Conservation (phyloP, 108 stramenopile species). For the Cyclotella cryptica region DNA sequence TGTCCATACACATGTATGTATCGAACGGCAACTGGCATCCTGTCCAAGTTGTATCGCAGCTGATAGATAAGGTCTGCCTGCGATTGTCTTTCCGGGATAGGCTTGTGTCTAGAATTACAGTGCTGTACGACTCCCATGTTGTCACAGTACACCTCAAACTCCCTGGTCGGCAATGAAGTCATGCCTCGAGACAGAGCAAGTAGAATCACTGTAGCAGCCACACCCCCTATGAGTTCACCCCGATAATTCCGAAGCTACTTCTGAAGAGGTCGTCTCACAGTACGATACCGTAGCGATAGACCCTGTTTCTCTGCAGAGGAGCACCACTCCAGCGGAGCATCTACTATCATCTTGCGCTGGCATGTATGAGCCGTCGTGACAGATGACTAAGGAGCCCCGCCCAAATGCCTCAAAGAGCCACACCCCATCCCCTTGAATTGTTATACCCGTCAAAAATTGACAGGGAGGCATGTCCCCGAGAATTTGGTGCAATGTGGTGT, state of each 20-base stretch:
- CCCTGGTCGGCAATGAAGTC: not conserved
- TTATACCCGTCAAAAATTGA: not conserved
- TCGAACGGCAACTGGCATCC: not conserved
- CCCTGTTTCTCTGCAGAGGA: not conserved
- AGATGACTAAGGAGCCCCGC: not conserved
- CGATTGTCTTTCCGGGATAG: slow-evolving; percentile 1
- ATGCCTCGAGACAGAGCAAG: not conserved
- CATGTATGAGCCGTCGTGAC: slow-evolving; percentile 11
- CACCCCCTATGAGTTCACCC: slow-evolving; percentile 9
- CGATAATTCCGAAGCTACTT: slow-evolving; percentile 8
- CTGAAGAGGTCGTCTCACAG: not conserved
- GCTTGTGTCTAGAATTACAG: not conserved
- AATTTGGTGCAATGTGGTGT: not conserved
- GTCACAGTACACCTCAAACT: too few species aligned
- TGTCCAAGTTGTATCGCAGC: not conserved
- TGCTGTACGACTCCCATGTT: slow-evolving; percentile 15
- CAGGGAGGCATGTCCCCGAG: not conserved
- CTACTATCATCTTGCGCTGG: not conserved
- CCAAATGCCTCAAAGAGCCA: not conserved
- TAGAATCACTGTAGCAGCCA: not conserved
- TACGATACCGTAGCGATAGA: not conserved
- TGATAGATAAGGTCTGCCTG: too few species aligned
- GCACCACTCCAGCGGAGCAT: not conserved
- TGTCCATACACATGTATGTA: slow-evolving; percentile 15
- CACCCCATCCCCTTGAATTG: slow-evolving; percentile 5